phyloP scores from a whole-genome alignment of 768 basidiomycete genomes.

The Podaxis carcinomalis region DNA sequence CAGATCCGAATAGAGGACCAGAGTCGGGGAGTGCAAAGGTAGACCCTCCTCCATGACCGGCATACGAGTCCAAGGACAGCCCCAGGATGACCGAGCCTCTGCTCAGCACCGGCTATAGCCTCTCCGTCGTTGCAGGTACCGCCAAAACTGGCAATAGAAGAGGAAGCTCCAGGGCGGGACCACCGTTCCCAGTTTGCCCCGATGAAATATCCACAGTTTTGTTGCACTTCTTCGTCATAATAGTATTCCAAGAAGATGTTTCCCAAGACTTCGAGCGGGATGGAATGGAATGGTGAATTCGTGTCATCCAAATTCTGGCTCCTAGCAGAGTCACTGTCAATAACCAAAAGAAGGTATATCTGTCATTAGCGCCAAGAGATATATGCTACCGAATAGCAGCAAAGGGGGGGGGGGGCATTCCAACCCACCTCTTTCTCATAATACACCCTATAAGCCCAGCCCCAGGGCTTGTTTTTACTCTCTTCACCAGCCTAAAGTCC shows the following conservation, averaged over 20 bases:
- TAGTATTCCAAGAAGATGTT: constrained; percentile 13
- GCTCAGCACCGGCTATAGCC: neutral
- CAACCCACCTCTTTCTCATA: neutral
- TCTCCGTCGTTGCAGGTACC: neutral
- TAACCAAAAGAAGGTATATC: neutral
- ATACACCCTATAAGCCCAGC: neutral
- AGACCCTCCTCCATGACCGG: constrained; percentile 9
- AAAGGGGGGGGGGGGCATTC: neutral
- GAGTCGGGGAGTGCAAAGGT: constrained; percentile 4
- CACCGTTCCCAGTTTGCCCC: constrained; percentile 10
- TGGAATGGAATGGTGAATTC: constrained; percentile 3
- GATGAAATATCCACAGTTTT: constrained; percentile 10
- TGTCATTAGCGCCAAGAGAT: neutral
- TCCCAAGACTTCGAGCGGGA: constrained; percentile 9
- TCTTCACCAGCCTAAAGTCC: constrained; percentile 1
- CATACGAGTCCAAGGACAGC: constrained; percentile 8
- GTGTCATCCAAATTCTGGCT: neutral
- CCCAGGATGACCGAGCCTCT: constrained; percentile 8
- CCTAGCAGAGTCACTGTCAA: neutral
- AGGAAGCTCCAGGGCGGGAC: neutral
- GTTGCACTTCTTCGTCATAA: constrained; percentile 11
- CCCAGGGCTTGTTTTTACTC: neutral
- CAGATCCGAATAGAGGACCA: constrained; percentile 12
- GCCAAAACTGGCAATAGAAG: neutral
- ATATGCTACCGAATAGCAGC: neutral